Percentiles rank a stretch among this genome's conserved stretches.
phyloP scores from a whole-genome alignment of 2,329 filamentous ascomycete genomes.

The Pyrenochaeta sp. region DNA sequence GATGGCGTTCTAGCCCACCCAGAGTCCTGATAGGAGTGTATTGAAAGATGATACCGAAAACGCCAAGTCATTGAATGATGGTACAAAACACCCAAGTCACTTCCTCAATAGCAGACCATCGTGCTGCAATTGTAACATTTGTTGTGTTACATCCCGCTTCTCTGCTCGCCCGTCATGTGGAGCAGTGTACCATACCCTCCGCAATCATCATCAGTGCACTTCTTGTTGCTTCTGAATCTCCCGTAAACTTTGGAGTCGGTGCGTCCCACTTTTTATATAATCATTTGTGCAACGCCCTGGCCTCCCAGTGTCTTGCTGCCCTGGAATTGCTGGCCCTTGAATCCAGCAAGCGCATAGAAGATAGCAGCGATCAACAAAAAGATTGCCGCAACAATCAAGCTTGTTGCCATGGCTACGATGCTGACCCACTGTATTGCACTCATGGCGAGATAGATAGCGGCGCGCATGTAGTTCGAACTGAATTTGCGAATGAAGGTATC shows the following conservation, averaged over 20 bases:
- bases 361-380: conserved; percentile 77
- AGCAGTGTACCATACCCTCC: conserved; percentile 6
- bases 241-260: not conserved
- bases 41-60: conserved; percentile 20
- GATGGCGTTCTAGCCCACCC: conserved; percentile 7
- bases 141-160: conserved; percentile 5
- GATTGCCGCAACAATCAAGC: conserved; percentile 85
- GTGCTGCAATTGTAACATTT: not conserved
- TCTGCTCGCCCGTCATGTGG: not conserved
- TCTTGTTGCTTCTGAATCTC: not conserved
- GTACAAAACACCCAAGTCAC: conserved; percentile 29
- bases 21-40: not conserved
- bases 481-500: conserved; percentile 89
- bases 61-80: conserved; percentile 41
- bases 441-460: conserved; percentile 84
- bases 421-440: conserved; percentile 85
- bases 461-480: conserved; percentile 97
- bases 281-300: conserved; percentile 95
- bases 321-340: conserved; percentile 86
- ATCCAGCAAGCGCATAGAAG: conserved; percentile 81
- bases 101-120: conserved; percentile 5
- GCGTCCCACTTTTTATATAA: conserved; percentile 65
- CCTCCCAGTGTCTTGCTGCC: conserved; percentile 97
- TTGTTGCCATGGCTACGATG: conserved; percentile 69
- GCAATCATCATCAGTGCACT: conserved; percentile 3